phyloP scores from a whole-genome alignment of 2,329 filamentous ascomycete genomes.

The Dactylellina cionopaga region DNA sequence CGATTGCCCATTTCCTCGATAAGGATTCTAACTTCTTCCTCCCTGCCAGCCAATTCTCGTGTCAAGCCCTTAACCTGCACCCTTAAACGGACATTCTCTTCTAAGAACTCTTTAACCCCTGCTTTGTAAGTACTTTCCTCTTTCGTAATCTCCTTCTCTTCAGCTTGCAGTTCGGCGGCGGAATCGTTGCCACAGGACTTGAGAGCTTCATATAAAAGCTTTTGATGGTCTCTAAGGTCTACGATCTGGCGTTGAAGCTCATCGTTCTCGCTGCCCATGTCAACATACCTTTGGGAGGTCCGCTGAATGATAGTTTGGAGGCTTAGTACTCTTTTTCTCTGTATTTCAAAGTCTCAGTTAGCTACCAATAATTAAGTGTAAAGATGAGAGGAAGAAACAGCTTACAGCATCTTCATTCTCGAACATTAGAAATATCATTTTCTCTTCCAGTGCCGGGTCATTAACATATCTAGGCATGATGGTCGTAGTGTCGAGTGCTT shows the following conservation, averaged over 20 bases:
- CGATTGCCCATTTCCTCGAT: background rate
- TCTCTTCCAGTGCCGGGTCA: background rate
- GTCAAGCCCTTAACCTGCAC: slow-evolving; percentile 34
- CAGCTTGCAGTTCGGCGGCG: background rate
- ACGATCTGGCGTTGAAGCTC: slow-evolving; percentile 26
- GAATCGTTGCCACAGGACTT: background rate
- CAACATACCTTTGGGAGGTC: slow-evolving; percentile 37
- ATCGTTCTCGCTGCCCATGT: slow-evolving; percentile 29
- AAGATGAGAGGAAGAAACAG: background rate
- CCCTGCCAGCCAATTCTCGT: slow-evolving; percentile 15
- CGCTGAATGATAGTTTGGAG: slow-evolving; percentile 43
- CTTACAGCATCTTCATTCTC: slow-evolving; percentile 7
- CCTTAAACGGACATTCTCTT: slow-evolving; percentile 20
- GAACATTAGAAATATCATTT: too few relatives aligned
- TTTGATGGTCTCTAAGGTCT: slow-evolving; percentile 42
- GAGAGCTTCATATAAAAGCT: slow-evolving; percentile 14
- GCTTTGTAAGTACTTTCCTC: background rate
- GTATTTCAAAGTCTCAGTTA: background rate
- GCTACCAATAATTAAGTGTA: background rate
- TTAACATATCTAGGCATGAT: background rate
- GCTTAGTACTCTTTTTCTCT: slow-evolving; percentile 15
- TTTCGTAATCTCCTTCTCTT: background rate
- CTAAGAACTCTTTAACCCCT: background rate
- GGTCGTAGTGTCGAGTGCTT: background rate
- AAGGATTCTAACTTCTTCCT: slow-evolving; percentile 25